phyloP scores from a whole-genome alignment of 805 yeast genomes.

The Saturnispora mendoncae region DNA sequence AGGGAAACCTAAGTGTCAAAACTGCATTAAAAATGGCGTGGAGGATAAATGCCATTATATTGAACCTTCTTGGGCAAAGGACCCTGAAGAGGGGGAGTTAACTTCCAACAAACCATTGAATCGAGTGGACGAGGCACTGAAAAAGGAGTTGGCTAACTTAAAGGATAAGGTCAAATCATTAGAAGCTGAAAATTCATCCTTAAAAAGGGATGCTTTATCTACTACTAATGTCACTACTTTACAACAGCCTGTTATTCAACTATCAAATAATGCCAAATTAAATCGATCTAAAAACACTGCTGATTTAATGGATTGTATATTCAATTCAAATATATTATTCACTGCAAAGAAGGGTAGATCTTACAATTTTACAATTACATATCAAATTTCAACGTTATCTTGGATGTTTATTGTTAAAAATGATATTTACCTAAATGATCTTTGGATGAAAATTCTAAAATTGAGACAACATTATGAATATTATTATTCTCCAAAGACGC shows the following conservation, averaged over 20 bases:
- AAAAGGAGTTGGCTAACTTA: slow-evolving; percentile 1
- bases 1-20: slow-evolving; percentile 47
- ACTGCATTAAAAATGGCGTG: slow-evolving; percentile 50
- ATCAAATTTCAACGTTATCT: slow-evolving; percentile 40
- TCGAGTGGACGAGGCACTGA: slow-evolving; percentile 4
- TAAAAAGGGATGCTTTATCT: slow-evolving; percentile 21
- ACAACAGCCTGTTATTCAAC: neutral
- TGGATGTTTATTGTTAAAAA: slow-evolving; percentile 54
- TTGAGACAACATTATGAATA: slow-evolving; percentile 31
- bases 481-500: slow-evolving; percentile 26
- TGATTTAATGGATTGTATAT: slow-evolving; percentile 27
- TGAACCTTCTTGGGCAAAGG: slow-evolving; percentile 54
- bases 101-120: slow-evolving; percentile 17
- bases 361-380: slow-evolving; percentile 30
- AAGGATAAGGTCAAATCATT: slow-evolving; percentile 18
- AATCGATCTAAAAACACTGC: slow-evolving; percentile 17
- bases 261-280: neutral
- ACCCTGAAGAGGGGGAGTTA: slow-evolving; percentile 28
- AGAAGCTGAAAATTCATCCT: slow-evolving; percentile 20
- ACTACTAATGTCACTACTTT: slow-evolving; percentile 1
- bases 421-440: slow-evolving; percentile 45
- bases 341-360: slow-evolving; percentile 29
- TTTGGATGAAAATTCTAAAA: slow-evolving; percentile 37
- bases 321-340: slow-evolving; percentile 29
- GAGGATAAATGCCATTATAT: slow-evolving; percentile 49